A percentile compares a stretch with the other conserved stretches of the same genome.
These are phyloP conservation scores for Candida quercuum DNA, from an alignment of 805 yeast species.

Conservation along the genomic window DNA sequence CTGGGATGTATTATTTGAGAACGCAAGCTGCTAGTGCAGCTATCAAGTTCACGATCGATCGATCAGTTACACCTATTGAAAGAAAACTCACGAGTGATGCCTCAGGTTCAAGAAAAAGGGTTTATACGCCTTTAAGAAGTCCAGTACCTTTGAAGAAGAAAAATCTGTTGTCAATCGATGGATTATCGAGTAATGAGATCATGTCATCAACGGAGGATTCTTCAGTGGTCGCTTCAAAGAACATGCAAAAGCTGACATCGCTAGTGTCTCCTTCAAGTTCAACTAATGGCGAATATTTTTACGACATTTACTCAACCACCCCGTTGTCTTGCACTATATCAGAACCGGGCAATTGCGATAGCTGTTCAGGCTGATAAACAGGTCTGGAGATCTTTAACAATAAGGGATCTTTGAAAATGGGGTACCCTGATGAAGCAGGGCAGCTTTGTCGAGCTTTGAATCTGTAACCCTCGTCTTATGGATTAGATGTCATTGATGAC, in stretches of 20 bases:
- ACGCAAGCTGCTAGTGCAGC: constrained; percentile 97
- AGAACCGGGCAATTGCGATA: constrained; percentile 27
- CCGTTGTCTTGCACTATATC: constrained; percentile 16
- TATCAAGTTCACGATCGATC: constrained; percentile 81
- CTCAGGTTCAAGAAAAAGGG: constrained; percentile 4
- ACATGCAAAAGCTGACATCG: background rate
- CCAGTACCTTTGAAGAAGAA: background rate
- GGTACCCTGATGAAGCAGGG: no score
- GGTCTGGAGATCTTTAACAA: no score
- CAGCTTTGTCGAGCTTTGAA: no score
- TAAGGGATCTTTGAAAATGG: no score
- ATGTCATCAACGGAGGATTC: no score
- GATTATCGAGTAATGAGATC: background rate
- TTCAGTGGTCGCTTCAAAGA: no score
- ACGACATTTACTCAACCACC: constrained; percentile 13
- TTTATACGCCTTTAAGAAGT: constrained; percentile 4
- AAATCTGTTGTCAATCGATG: no score
- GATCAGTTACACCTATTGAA: constrained; percentile 90
- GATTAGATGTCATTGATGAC: no score
- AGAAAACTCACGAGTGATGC: background rate
- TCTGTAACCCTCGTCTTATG: no score
- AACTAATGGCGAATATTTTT: background rate
- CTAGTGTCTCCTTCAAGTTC: constrained; percentile 1
- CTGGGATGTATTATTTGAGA: constrained; percentile 94
- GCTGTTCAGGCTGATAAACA: constrained; percentile 33